phyloP scores from a whole-genome alignment of 2,329 filamentous ascomycete genomes.

The Epichloe sibirici region DNA sequence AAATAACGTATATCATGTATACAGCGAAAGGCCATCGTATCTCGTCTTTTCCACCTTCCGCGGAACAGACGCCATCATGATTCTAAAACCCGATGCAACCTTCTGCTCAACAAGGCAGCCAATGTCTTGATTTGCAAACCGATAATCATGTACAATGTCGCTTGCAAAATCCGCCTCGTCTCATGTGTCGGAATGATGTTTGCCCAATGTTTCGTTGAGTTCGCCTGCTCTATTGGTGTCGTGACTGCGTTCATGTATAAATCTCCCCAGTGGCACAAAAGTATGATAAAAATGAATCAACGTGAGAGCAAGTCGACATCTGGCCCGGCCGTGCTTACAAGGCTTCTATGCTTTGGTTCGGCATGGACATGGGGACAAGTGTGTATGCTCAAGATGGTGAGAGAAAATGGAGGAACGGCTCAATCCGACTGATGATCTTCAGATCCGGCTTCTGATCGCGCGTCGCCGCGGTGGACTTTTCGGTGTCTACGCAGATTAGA shows the following conservation, averaged over 20 bases:
- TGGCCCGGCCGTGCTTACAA: conserved; percentile 4
- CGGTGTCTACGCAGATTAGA: conserved; percentile 89
- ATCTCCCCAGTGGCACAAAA: not conserved
- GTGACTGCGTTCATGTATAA: not conserved
- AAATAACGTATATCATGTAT: not conserved
- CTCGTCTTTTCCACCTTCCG: not conserved
- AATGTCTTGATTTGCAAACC: not conserved
- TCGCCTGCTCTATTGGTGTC: not conserved
- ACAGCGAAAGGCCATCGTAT: not conserved
- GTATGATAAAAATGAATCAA: not conserved
- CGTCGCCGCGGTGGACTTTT: conserved; percentile 76
- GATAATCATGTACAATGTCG: not conserved
- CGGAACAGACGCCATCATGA: not conserved
- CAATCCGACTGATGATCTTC: conserved; percentile 51
- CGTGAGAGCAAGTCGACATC: not conserved
- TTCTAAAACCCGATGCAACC: not conserved
- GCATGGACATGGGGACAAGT: conserved; percentile 1
- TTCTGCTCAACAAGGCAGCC: not conserved
- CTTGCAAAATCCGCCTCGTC: not conserved
- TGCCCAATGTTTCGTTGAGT: not conserved
- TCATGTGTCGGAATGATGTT: not conserved
- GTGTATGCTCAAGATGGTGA: not conserved
- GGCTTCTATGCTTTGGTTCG: conserved; percentile 7
- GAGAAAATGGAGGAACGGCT: conserved; percentile 4
- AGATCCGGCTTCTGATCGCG: conserved; percentile 49